These are phyloP conservation scores for Limnanthes douglasii DNA, from an alignment of 345 rosid genomes.

Conservation along the genomic window DNA sequence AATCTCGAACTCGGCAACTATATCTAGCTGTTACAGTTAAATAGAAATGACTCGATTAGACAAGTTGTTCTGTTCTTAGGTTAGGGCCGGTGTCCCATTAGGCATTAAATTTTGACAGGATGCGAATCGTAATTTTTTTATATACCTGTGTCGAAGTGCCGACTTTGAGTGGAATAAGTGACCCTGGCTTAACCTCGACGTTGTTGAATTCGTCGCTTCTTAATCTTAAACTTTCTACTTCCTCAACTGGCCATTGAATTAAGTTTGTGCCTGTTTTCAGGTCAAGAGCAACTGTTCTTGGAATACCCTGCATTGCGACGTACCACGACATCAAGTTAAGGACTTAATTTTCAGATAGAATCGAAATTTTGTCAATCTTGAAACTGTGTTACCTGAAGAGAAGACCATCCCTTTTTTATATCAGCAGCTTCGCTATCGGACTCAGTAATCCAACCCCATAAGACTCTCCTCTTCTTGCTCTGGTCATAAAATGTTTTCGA, in stretches of 20 bases:
- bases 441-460: slow-evolving; percentile 97
- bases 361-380: too few species aligned
- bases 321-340: background rate
- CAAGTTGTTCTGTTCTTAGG: too few species aligned
- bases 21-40: slow-evolving; percentile 46
- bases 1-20: slow-evolving; percentile 56
- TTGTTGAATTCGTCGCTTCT: slow-evolving; percentile 27
- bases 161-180: slow-evolving; percentile 36
- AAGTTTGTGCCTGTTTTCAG: slow-evolving; percentile 49
- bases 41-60: too few species aligned
- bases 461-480: slow-evolving; percentile 41
- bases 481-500: slow-evolving; percentile 84
- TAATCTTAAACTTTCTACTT: slow-evolving; percentile 58
- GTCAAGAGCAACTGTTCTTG: slow-evolving; percentile 53
- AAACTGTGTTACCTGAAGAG: slow-evolving; percentile 95
- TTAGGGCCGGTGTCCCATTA: too few species aligned
- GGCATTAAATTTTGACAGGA: too few species aligned
- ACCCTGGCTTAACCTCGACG: slow-evolving; percentile 38
- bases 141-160: slow-evolving; percentile 57
- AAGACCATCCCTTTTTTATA: slow-evolving; percentile 85
- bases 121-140: too few species aligned
- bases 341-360: too few species aligned
- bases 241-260: slow-evolving; percentile 85
- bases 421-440: slow-evolving; percentile 63
- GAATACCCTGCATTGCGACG: slow-evolving; percentile 32